A percentile compares a stretch with the other conserved stretches of the same genome.
Evolutionary conservation across 768 basidiomycete species (phyloP).

Genomic region (Ramaria sp.): DNA sequence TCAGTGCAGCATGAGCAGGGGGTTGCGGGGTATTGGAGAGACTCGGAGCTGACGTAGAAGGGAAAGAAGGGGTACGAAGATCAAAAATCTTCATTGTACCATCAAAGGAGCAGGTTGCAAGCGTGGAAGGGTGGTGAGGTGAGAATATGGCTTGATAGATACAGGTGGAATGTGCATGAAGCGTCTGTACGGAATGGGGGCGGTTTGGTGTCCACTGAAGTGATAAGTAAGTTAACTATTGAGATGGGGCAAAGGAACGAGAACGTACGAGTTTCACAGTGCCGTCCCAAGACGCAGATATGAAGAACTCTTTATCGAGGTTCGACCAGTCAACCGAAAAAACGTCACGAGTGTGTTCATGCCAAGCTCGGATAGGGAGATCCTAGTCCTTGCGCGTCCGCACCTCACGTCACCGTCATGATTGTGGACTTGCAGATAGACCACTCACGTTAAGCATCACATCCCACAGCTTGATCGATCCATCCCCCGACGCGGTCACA

Average conservation of each 20-base stretch:
- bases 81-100: conserved; percentile 82
- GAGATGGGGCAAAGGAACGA: neutral
- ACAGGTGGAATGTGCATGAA: conserved; percentile 76
- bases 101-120: conserved; percentile 81
- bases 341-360: conserved; percentile 88
- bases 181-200: conserved; percentile 65
- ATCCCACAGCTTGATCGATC: conserved; percentile 87
- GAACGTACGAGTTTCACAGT: conserved; percentile 70
- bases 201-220: conserved; percentile 79
- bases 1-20: conserved; percentile 59
- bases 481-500: conserved; percentile 82
- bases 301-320: conserved; percentile 77
- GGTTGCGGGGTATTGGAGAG: conserved; percentile 49
- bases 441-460: conserved; percentile 63
- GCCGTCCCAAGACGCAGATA: conserved; percentile 89
- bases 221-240: neutral
- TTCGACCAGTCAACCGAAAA: conserved; percentile 96
- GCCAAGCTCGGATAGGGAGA: conserved; percentile 84
- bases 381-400: conserved; percentile 41
- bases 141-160: conserved; percentile 90
- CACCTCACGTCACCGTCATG: conserved; percentile 8
- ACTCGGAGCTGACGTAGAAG: conserved; percentile 23
- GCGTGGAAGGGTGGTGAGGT: conserved; percentile 73
- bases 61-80: conserved; percentile 16
- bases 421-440: conserved; percentile 6